Conservation (phyloP, 1,139 yeast genomes). For the Candida tropicalis region DNA sequence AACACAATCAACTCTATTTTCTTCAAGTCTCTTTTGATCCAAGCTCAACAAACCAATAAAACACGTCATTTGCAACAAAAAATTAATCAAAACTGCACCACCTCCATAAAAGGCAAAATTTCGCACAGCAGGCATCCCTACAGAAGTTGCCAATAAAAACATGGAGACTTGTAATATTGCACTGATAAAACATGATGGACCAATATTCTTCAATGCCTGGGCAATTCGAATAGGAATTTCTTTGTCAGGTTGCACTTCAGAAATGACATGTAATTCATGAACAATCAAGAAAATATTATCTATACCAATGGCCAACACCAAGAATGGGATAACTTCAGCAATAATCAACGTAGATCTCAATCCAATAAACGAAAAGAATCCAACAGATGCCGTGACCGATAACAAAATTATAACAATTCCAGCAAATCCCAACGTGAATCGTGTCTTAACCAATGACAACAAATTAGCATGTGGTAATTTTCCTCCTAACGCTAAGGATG, state of each 20-base stretch:
- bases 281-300: conserved; percentile 88
- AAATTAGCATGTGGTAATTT: conserved; percentile 32
- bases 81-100: conserved; percentile 78
- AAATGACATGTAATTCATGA: conserved; percentile 68
- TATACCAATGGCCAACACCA: conserved; percentile 91
- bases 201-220: conserved; percentile 67
- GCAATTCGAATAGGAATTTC: conserved; percentile 57
- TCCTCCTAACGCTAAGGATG: conserved; percentile 81
- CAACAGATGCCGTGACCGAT: conserved; percentile 82
- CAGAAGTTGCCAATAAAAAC: conserved; percentile 76
- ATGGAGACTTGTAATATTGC: conserved; percentile 76
- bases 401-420: conserved; percentile 81
- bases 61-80: conserved; percentile 76
- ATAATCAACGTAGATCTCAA: conserved; percentile 86
- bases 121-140: conserved; percentile 93
- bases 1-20: conserved; percentile 59
- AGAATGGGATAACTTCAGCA: conserved; percentile 96
- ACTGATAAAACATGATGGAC: conserved; percentile 84
- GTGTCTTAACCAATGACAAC: conserved; percentile 53
- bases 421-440: conserved; percentile 74
- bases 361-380: conserved; percentile 73
- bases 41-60: conserved; percentile 73
- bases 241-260: conserved; percentile 27
- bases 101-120: conserved; percentile 93
- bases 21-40: conserved; percentile 66